Percentiles rank a stretch among this genome's conserved stretches.
These are phyloP conservation scores for Saturnispora sekii DNA, from an alignment of 805 yeast species.

Conservation along the genomic window DNA sequence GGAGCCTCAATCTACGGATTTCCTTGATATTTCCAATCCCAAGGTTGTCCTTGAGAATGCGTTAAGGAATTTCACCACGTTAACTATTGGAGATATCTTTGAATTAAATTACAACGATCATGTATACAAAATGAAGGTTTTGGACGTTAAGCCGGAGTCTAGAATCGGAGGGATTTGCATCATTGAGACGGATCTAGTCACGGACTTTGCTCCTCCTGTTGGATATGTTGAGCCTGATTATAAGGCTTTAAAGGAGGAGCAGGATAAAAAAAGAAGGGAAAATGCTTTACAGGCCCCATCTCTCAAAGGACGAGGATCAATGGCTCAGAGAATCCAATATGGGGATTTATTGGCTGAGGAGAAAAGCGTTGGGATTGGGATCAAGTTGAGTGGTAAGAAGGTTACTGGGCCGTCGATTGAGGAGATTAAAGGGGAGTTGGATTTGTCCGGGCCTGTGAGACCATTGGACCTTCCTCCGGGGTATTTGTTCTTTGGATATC, in stretches of 20 bases:
- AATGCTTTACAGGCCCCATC: constrained; percentile 29
- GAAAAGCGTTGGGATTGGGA: constrained; percentile 46
- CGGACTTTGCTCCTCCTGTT: constrained; percentile 98
- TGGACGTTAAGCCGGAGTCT: constrained; percentile 79
- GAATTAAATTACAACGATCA: constrained; percentile 78
- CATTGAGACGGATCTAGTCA: constrained; percentile 91
- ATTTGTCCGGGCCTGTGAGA: constrained; percentile 47
- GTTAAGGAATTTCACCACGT: constrained; percentile 77
- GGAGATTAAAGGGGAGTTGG: constrained; percentile 30
- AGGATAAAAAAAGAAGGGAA: constrained; percentile 27
- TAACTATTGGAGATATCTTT: constrained; percentile 75
- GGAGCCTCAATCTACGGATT: constrained; percentile 92
- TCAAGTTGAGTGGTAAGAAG: constrained; percentile 57
- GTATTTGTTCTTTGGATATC: constrained; percentile 89
- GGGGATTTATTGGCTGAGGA: constrained; percentile 45
- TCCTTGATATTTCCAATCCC: constrained; percentile 89
- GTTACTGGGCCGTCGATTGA: constrained; percentile 11
- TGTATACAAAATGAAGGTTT: constrained; percentile 66
- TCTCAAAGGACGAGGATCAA: constrained; percentile 42
- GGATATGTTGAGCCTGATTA: constrained; percentile 93
- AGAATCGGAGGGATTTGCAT: constrained; percentile 70
- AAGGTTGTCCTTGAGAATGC: constrained; percentile 94
- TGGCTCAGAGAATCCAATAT: constrained; percentile 69
- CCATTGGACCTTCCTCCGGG: constrained; percentile 72
- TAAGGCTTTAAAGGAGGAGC: constrained; percentile 32